Evolutionary conservation across 768 basidiomycete genomes (phyloP).

Genomic region (Lactarius akahatsu): DNA sequence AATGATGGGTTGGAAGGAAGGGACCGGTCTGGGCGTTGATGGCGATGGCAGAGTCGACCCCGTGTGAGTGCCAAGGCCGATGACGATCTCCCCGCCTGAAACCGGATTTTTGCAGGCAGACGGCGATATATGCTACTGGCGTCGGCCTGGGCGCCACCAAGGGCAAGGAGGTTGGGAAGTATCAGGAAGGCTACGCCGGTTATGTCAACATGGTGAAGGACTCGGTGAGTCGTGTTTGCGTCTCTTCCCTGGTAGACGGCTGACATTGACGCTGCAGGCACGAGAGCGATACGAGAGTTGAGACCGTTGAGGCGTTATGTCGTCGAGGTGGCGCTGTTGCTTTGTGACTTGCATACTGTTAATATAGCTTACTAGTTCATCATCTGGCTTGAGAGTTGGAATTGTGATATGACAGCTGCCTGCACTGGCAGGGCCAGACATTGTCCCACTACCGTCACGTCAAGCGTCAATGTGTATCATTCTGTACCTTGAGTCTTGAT

Average conservation of each 20-base stretch:
- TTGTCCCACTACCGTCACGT: not conserved
- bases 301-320: not conserved
- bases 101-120: conserved; percentile 50
- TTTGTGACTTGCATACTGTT: conserved; percentile 11
- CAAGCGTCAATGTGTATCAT: not conserved
- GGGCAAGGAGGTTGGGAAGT: conserved; percentile 77
- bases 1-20: conserved; percentile 98
- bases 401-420: not conserved
- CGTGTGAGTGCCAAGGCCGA: conserved; percentile 51
- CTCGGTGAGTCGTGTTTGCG: conserved; percentile 45
- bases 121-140: conserved; percentile 83
- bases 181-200: conserved; percentile 62
- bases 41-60: conserved; percentile 89
- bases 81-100: not conserved
- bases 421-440: not conserved
- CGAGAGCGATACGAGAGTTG: conserved; percentile 32
- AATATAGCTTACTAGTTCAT: conserved; percentile 19
- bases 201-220: conserved; percentile 75
- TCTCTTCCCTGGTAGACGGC: not conserved
- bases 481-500: not conserved
- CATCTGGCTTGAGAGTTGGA: not conserved
- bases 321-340: not conserved
- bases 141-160: conserved; percentile 93
- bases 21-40: conserved; percentile 77
- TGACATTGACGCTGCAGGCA: conserved; percentile 24